Evolutionary conservation across 2,329 filamentous ascomycete species (phyloP).

Genomic region (Exophiala aquamarina): DNA sequence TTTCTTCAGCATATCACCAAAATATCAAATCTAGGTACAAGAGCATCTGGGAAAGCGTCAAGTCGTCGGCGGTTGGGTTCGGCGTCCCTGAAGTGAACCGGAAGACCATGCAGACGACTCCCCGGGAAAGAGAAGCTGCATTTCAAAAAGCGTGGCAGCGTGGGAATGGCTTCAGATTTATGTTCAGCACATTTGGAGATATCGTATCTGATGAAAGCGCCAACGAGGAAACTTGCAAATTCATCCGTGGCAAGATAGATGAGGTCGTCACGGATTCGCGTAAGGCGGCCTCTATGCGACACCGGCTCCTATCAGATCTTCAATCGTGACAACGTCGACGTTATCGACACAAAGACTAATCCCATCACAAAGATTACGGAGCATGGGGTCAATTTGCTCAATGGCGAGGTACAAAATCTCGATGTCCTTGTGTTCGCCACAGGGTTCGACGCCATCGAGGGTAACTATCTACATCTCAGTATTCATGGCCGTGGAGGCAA

Average conservation of each 20-base stretch:
- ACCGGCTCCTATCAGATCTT: conserved; percentile 52
- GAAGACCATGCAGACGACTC: neutral
- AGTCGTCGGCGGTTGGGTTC: conserved; percentile 53
- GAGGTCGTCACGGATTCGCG: conserved; percentile 32
- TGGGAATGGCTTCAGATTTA: conserved; percentile 39
- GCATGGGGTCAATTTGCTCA: conserved; percentile 27
- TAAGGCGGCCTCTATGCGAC: conserved; percentile 45
- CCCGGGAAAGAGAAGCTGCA: conserved; percentile 22
- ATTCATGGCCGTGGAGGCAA: conserved; percentile 40
- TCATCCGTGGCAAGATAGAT: conserved; percentile 36
- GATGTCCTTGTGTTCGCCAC: conserved; percentile 45
- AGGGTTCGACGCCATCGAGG: conserved; percentile 44
- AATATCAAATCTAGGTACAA: conserved; percentile 20
- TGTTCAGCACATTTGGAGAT: conserved; percentile 40
- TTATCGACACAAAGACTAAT: conserved; percentile 37
- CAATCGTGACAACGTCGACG: conserved; percentile 45
- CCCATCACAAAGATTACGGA: conserved; percentile 28
- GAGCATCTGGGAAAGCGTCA: conserved; percentile 28
- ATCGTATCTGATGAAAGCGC: conserved; percentile 36
- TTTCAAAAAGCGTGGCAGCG: conserved; percentile 34
- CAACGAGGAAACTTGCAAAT: conserved; percentile 41
- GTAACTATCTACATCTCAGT: conserved; percentile 39
- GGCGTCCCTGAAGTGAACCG: conserved; percentile 26
- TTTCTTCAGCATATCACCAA: conserved; percentile 7
- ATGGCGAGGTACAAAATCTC: conserved; percentile 35